These are phyloP conservation scores for Picea glauca DNA, from an alignment of 75 land plant genomes.

Conservation along the genomic window DNA sequence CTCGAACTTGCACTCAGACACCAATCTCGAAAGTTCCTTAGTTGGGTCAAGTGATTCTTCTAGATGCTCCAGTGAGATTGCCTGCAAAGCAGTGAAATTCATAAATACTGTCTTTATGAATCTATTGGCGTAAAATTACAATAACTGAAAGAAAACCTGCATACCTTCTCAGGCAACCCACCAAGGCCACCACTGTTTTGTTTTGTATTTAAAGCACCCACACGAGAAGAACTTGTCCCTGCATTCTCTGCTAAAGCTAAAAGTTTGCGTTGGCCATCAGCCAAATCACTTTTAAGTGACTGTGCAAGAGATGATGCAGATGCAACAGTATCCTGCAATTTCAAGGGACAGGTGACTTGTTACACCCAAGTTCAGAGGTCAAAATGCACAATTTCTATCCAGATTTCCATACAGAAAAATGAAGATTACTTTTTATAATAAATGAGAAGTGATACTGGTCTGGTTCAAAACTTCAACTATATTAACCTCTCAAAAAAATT, in stretches of 20 bases:
- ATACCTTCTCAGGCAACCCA: slow-evolving; percentile 73
- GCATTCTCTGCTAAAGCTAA: slow-evolving; percentile 64
- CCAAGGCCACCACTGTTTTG: slow-evolving; percentile 48
- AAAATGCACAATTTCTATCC: not conserved
- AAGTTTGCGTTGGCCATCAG: slow-evolving; percentile 83
- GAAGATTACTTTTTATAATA: too few relatives aligned
- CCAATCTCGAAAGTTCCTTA: too few relatives aligned
- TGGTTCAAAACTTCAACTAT: too few relatives aligned
- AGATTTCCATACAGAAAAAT: too few relatives aligned
- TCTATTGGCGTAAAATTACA: not conserved
- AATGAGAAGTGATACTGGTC: too few relatives aligned
- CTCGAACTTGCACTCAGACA: slow-evolving; percentile 11
- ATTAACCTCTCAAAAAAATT: too few relatives aligned
- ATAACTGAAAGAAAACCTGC: not conserved
- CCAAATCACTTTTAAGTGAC: slow-evolving; percentile 72
- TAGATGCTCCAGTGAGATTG: slow-evolving; percentile 48
- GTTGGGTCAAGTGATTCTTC: slow-evolving; percentile 6
- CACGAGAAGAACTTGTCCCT: slow-evolving; percentile 34
- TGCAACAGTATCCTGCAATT: slow-evolving; percentile 69
- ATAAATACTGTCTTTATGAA: not conserved
- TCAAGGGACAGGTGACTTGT: not conserved
- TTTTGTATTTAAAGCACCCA: slow-evolving; percentile 35
- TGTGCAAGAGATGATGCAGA: slow-evolving; percentile 78
- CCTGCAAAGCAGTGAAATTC: slow-evolving; percentile 1
- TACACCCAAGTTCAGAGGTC: not conserved